Conservation (phyloP, 805 yeast species). For the Saccharomycopsis sp. region DNA sequence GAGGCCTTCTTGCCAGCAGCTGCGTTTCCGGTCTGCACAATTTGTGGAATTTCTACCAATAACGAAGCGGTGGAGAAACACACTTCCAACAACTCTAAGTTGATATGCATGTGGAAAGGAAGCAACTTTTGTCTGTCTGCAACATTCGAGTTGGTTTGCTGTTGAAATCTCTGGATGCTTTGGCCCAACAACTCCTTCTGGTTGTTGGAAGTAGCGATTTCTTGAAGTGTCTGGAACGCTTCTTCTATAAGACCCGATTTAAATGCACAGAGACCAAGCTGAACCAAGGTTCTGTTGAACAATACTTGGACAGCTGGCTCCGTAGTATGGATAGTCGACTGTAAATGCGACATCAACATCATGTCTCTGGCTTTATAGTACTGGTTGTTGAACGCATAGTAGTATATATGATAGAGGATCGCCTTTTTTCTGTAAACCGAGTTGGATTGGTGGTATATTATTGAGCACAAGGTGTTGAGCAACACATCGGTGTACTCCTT, state of each 20-base stretch:
- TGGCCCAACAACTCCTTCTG: slow-evolving; percentile 92
- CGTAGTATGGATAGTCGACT: slow-evolving; percentile 73
- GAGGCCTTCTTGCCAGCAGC: slow-evolving; percentile 57
- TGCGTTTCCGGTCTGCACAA: slow-evolving; percentile 61
- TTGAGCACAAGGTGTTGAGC: slow-evolving; percentile 57
- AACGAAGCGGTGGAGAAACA: slow-evolving; percentile 86
- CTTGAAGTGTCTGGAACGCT: slow-evolving; percentile 79
- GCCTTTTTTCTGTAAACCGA: slow-evolving; percentile 74
- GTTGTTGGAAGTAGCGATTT: slow-evolving; percentile 78
- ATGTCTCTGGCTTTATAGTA: slow-evolving; percentile 83
- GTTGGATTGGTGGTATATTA: slow-evolving; percentile 61
- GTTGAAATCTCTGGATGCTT: slow-evolving; percentile 65
- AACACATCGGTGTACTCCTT: slow-evolving; percentile 45
- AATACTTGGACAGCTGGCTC: slow-evolving; percentile 84
- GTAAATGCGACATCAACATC: slow-evolving; percentile 80
- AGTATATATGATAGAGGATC: slow-evolving; percentile 77
- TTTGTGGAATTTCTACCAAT: slow-evolving; percentile 84
- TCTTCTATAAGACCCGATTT: slow-evolving; percentile 80
- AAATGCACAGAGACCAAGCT: slow-evolving; percentile 93
- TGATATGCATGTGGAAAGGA: slow-evolving; percentile 98
- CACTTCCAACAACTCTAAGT: slow-evolving; percentile 89
- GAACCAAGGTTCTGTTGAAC: slow-evolving; percentile 93
- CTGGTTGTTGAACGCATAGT: slow-evolving; percentile 82
- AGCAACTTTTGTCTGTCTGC: slow-evolving; percentile 75
- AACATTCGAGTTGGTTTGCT: slow-evolving; percentile 29